Evolutionary conservation across 345 rosid species (phyloP), one percentile per base, ranked within the genome.

Genomic region (Salix arbutifolia): DNA sequence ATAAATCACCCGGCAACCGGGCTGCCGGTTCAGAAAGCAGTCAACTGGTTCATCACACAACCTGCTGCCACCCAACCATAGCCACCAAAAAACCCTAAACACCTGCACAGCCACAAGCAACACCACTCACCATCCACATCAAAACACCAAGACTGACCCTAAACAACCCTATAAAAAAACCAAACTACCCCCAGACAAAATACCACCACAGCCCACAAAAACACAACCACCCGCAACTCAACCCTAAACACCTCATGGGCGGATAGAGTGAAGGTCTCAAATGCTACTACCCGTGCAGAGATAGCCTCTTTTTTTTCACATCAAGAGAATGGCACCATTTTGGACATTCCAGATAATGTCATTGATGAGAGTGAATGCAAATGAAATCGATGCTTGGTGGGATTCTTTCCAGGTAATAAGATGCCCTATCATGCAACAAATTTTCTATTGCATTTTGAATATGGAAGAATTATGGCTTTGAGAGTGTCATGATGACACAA

Each of bases 41-140:
- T 16, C 0, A 0, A 48, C 7, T 0, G 0, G 18, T 48, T 16
- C 16, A 4, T 13, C 18, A 0, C 1, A 5, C 0, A 48, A 5
- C 17, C 5, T 13, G 16, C 17, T 48, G 2, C 5, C 19, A 16
- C 53, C 19, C 2, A 2, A 48, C 7, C 1, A 48, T 48, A 16
- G 17, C 19, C 18, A 48, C 53, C 7, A 48, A 48, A 48, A 48
- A 48, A 0, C 19, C 53, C 16, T 13, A 16, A 48, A 14, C 53
- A 46, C 19, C 6, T 13, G 0, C 5, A 31, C 5, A 13, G 0
- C 16, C 52, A 4, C 52, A 12, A 14, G 5, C 6, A 46, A 16
- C 48, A 48, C 19, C 52, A 48, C 1, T 4, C 52, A 0, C 16
- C 2, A 48, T 14, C 17, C 19, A 13, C 18, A 1, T 17, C 42